Conservation (phyloP, 306 rosid species). For the Sesbania bispinosa region DNA sequence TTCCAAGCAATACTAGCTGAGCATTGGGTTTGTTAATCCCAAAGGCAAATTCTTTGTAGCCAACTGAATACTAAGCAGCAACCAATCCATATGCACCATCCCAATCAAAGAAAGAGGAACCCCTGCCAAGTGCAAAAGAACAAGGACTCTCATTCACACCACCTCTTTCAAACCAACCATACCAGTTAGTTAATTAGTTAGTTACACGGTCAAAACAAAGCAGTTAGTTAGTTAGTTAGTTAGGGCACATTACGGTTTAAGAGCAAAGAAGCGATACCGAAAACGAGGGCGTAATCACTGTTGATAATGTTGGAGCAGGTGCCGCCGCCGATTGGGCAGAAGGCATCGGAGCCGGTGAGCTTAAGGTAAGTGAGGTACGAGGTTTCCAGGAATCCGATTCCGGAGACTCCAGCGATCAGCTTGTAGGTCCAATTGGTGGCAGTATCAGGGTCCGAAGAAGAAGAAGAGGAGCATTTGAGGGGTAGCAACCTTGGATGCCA, state of each 20-base stretch:
- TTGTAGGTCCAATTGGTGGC: slow-evolving; percentile 39
- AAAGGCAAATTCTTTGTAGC: slow-evolving; percentile 47
- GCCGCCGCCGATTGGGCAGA: slow-evolving; percentile 66
- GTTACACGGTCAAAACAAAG: neutral
- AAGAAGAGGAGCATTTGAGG: slow-evolving; percentile 41
- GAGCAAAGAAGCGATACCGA: slow-evolving; percentile 40
- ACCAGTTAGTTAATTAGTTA: no score
- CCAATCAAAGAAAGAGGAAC: slow-evolving; percentile 84
- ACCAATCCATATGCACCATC: slow-evolving; percentile 70
- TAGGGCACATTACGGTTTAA: neutral
- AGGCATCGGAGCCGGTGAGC: slow-evolving; percentile 61
- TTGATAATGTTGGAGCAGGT: slow-evolving; percentile 62
- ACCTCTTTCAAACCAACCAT: slow-evolving; percentile 47
- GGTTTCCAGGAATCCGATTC: slow-evolving; percentile 75
- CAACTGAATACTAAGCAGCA: slow-evolving; percentile 59
- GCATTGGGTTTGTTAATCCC: slow-evolving; percentile 53
- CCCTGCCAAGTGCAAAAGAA: slow-evolving; percentile 57
- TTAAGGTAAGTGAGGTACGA: slow-evolving; percentile 73
- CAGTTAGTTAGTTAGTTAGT: neutral
- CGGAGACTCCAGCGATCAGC: slow-evolving; percentile 50
- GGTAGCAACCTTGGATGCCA: slow-evolving; percentile 23
- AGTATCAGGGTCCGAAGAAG: slow-evolving; percentile 47
- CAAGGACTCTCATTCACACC: slow-evolving; percentile 36
- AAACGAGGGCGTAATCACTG: slow-evolving; percentile 75
- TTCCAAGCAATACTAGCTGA: slow-evolving; percentile 53